phyloP scores from a whole-genome alignment of 202 grass and related monocot species.

The Eragrostis tef region DNA sequence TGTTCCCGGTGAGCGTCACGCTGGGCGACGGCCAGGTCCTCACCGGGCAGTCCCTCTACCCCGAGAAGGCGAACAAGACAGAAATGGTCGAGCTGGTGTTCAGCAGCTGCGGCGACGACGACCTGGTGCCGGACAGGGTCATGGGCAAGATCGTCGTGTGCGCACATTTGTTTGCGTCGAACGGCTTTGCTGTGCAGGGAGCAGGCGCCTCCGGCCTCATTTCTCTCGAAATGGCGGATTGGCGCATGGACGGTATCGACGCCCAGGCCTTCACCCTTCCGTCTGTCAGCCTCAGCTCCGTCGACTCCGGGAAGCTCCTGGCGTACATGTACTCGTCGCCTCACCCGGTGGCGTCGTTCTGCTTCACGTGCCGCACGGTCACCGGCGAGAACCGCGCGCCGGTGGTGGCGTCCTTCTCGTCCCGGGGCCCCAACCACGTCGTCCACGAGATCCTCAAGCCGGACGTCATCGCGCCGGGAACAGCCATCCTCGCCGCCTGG shows the following conservation, averaged over 20 bases:
- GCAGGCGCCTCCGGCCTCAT: constrained; percentile 45
- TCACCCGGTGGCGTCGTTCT: too few relatives aligned
- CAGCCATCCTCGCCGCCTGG: constrained; percentile 45
- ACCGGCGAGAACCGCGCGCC: constrained; percentile 52
- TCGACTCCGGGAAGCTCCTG: too few relatives aligned
- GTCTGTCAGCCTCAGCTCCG: too few relatives aligned
- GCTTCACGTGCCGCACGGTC: constrained; percentile 37
- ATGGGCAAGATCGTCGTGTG: constrained; percentile 58
- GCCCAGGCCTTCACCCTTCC: too few relatives aligned
- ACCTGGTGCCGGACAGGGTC: constrained; percentile 14
- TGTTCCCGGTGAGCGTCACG: constrained; percentile 48
- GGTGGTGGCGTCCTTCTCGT: constrained; percentile 46
- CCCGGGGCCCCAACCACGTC: constrained; percentile 24
- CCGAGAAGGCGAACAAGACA: not conserved
- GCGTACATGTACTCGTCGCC: too few relatives aligned
- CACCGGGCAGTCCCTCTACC: constrained; percentile 51
- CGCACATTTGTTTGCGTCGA: rapidly evolving
- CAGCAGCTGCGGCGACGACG: not conserved
- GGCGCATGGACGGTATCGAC: not conserved
- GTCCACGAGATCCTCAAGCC: constrained; percentile 19
- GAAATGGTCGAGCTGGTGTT: not conserved
- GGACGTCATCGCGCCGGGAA: constrained; percentile 50
- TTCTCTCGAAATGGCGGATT: not conserved
- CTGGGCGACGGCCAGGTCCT: constrained; percentile 56
- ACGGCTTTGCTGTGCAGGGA: not conserved